Base-by-base conservation (phyloP, 176 grass and related monocot species). In the Stipa capillata region DNA sequence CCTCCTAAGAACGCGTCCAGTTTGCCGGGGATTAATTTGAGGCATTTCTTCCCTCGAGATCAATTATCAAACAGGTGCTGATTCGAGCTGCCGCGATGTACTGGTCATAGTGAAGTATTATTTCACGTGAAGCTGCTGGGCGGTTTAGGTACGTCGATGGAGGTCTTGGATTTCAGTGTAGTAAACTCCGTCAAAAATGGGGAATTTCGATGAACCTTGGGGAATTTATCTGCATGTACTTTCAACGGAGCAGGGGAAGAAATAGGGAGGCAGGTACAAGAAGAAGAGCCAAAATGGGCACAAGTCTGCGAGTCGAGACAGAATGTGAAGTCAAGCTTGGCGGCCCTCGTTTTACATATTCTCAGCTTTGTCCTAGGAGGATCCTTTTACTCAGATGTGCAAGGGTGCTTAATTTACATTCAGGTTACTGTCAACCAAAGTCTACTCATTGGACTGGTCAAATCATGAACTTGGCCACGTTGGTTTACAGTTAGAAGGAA, bases 301-400 rank as follows among this genome's bases (percentile, higher is more conserved):
- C 36, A 48, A 85, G 67, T 32, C 23, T n/a, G 67, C 62, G 25
- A 47, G 35, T 76, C 62, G 42, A 64, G 24, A 61, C 57, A 58
- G 0, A 80, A 76, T 84, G 51, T 37, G 12, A 81, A 72, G 72
- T 89, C 77, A 89, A 85, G 14, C 64, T 77, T 80, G 76, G 82
- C 82, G 76, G 82, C 82, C 77, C 1, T 47, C 8, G 12, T 63
- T 74, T 62, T 39, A 40, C n/a, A n/a, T 54, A 70, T 71, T 56
- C 52, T 75, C 76, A 69, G 43, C 28, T 35, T 20, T 57, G 2
- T 77, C 43, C 53, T n/a, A n/a, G 61, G 29, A 39, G 24, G 70
- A 75, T 89, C 77, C 34, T 70, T 70, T 45, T 52, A 53, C 64
- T 54, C 20, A 49, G 72, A 12, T 29, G 52, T 35, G 27, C 23